A percentile compares a stretch with the other conserved stretches of the same genome.
phyloP scores from a whole-genome alignment of 371 early-diverging fungal species.

The Choanephora cucurbitarum region DNA sequence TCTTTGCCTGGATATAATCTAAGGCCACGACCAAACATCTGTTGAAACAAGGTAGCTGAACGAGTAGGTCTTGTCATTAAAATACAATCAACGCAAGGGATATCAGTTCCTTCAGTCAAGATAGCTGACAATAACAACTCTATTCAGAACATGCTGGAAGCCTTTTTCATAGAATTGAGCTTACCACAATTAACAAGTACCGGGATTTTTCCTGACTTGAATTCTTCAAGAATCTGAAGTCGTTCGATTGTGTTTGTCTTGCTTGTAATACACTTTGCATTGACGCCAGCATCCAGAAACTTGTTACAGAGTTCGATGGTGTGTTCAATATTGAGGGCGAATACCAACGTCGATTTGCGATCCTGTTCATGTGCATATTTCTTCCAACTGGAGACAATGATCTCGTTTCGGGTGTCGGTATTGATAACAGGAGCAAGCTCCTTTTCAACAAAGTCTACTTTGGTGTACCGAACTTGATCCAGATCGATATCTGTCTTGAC shows the following conservation, averaged over 20 bases:
- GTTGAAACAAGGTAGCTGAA: conserved; percentile 81
- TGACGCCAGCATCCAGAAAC: conserved; percentile 64
- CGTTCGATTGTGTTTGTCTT: conserved; percentile 59
- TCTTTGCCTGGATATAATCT: conserved; percentile 66
- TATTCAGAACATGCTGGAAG: no score
- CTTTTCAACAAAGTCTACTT: conserved; percentile 65
- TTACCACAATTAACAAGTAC: conserved; percentile 89
- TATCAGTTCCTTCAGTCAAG: conserved; percentile 86
- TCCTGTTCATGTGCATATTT: conserved; percentile 44
- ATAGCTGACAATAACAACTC: no score
- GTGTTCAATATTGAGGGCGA: conserved; percentile 86
- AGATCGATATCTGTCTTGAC: conserved; percentile 66
- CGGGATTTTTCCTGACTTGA: conserved; percentile 67
- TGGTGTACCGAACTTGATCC: conserved; percentile 41
- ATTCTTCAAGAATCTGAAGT: conserved; percentile 55
- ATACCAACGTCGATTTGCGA: conserved; percentile 77
- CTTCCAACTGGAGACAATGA: conserved; percentile 68
- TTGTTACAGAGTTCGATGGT: conserved; percentile 55
- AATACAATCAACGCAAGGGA: conserved; percentile 87
- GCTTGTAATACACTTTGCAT: conserved; percentile 68
- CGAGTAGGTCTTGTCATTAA: conserved; percentile 88
- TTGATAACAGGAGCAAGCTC: conserved; percentile 72
- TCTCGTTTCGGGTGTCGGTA: conserved; percentile 61
- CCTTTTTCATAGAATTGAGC: no score
- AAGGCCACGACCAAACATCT: conserved; percentile 96